A percentile compares a stretch with the other conserved stretches of the same genome.
Evolutionary conservation across 176 grass and related monocot genomes (phyloP).

Genomic region (Musa itinerans): DNA sequence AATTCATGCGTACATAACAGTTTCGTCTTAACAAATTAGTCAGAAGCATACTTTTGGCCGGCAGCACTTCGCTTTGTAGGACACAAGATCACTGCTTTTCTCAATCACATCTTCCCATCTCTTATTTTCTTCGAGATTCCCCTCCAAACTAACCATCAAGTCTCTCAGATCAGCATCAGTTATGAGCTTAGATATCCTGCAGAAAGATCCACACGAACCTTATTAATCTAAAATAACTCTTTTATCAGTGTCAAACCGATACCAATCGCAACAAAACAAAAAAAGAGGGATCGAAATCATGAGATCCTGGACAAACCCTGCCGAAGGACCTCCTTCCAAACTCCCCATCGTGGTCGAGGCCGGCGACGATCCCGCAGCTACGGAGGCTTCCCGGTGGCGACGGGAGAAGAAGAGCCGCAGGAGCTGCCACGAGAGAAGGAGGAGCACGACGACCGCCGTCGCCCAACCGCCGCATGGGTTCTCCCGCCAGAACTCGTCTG

Average conservation of each 20-base stretch:
- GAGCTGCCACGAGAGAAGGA: constrained; percentile 33
- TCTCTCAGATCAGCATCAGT: constrained; percentile 65
- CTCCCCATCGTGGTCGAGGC: background rate
- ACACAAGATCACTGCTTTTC: constrained; percentile 49
- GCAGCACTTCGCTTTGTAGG: constrained; percentile 69
- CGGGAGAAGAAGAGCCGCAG: constrained; percentile 33
- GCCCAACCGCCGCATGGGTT: constrained; percentile 43
- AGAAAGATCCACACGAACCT: background rate
- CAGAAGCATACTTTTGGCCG: constrained; percentile 42
- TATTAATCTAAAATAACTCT: background rate
- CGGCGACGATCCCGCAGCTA: background rate
- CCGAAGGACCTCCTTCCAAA: background rate
- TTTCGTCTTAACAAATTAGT: background rate
- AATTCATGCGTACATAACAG: background rate
- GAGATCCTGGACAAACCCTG: background rate
- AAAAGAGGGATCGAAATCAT: background rate
- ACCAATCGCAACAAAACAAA: background rate
- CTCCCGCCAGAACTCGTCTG: constrained; percentile 35
- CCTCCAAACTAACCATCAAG: constrained; percentile 41
- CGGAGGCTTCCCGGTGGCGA: constrained; percentile 1
- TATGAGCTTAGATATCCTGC: constrained; percentile 47
- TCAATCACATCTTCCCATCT: constrained; percentile 59
- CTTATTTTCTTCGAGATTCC: constrained; percentile 27
- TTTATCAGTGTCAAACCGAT: background rate
- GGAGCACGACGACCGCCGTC: constrained; percentile 42